A percentile compares a stretch with the other conserved stretches of the same genome.
Conservation (phyloP, 805 yeast genomes). For the Ogataea trehaloabstinens region DNA sequence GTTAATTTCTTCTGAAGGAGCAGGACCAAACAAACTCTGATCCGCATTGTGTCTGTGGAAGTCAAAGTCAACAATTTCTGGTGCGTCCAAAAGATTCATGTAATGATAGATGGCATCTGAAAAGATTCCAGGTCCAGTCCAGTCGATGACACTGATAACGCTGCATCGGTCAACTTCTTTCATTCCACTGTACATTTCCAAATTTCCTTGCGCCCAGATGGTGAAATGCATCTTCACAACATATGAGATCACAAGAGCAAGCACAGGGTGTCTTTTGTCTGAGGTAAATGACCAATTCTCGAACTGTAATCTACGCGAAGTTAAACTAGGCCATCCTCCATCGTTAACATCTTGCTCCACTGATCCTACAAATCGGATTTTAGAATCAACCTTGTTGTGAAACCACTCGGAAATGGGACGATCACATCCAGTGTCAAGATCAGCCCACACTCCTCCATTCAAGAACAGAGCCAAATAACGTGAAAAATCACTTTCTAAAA, state of each 20-base stretch:
- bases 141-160: conserved; percentile 74
- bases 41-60: conserved; percentile 10
- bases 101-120: conserved; percentile 59
- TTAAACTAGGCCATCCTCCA: conserved; percentile 82
- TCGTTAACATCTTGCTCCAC: conserved; percentile 93
- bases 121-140: conserved; percentile 94
- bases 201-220: conserved; percentile 42
- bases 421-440: conserved; percentile 72
- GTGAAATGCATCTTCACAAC: conserved; percentile 71
- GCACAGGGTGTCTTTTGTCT: conserved; percentile 81
- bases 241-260: conserved; percentile 69
- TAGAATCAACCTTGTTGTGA: conserved; percentile 25
- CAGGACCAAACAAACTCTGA: conserved; percentile 16
- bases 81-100: conserved; percentile 31
- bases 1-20: conserved; percentile 12
- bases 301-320: conserved; percentile 83
- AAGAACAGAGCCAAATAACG: conserved; percentile 79
- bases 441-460: conserved; percentile 86
- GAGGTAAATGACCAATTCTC: conserved; percentile 94
- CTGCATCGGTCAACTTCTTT: conserved; percentile 46
- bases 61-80: conserved; percentile 11
- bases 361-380: conserved; percentile 75
- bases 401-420: conserved; percentile 69
- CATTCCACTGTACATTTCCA: conserved; percentile 25
- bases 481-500: conserved; percentile 85